Conservation (phyloP, 768 basidiomycete genomes). For the Chalciporus chontae region DNA sequence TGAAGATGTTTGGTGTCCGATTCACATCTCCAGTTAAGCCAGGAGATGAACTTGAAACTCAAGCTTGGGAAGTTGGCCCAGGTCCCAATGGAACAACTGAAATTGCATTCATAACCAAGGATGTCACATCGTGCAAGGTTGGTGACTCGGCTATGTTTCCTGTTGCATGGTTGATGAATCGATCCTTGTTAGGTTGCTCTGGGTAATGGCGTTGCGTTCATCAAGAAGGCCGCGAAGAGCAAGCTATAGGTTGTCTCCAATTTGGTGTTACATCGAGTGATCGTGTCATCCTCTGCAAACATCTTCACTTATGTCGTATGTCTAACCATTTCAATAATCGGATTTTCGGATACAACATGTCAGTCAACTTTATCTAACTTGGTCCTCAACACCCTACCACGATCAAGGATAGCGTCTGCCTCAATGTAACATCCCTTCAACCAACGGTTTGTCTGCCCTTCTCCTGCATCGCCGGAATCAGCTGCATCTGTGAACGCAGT, state of each 20-base stretch:
- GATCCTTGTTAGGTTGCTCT: constrained; percentile 40
- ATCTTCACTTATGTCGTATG: background rate
- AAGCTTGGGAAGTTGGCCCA: constrained; percentile 72
- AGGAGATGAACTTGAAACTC: constrained; percentile 76
- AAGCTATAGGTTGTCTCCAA: constrained; percentile 33
- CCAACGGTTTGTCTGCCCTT: constrained; percentile 70
- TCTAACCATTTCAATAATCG: background rate
- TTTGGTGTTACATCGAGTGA: background rate
- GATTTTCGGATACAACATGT: background rate
- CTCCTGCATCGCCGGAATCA: constrained; percentile 30
- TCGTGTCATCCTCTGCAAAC: background rate
- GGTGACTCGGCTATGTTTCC: constrained; percentile 4
- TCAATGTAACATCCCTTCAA: constrained; percentile 86
- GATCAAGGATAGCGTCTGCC: constrained; percentile 60
- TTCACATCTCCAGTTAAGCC: constrained; percentile 86
- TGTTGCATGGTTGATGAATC: background rate
- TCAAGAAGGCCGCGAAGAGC: constrained; percentile 48
- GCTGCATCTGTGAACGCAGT: constrained; percentile 59
- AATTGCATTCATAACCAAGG: constrained; percentile 60
- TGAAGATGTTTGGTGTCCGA: constrained; percentile 66
- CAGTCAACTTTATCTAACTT: constrained; percentile 10
- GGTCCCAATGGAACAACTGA: constrained; percentile 58
- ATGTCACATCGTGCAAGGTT: constrained; percentile 59
- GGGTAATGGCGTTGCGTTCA: constrained; percentile 61
- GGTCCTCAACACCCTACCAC: constrained; percentile 49